Percentiles rank a stretch among this genome's conserved stretches.
Evolutionary conservation across 345 rosid genomes (phyloP).

Genomic region (Aurinia saxatilis): DNA sequence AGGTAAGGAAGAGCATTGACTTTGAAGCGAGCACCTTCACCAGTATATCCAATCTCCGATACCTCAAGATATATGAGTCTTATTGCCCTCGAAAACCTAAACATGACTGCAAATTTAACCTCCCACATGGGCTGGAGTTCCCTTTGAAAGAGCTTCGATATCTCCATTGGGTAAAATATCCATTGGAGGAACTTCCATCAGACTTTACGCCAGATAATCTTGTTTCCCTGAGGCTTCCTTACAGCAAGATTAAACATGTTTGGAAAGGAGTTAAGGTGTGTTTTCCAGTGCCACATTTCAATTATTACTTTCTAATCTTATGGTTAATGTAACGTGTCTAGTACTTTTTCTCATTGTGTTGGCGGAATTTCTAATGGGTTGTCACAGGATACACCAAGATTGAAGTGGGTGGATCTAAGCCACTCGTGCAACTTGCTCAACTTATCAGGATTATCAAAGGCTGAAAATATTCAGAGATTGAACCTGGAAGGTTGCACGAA

Average conservation of each 20-base stretch:
- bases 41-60: constrained; percentile 23
- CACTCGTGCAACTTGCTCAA: constrained; percentile 1
- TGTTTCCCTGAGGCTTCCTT: constrained; percentile 2
- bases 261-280: constrained; percentile 17
- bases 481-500: constrained; percentile 18
- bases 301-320: no score
- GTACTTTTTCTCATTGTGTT: no score
- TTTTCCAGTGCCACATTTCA: no score
- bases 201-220: background rate
- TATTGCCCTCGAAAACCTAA: constrained; percentile 1
- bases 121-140: background rate
- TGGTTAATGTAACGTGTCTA: no score
- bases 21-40: background rate
- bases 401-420: constrained; percentile 19
- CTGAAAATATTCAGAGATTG: constrained; percentile 14
- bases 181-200: constrained; percentile 14
- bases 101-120: background rate
- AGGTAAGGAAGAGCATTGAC: no score
- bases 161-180: constrained; percentile 16
- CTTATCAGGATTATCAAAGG: constrained; percentile 20
- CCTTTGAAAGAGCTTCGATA: constrained; percentile 7
- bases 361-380: no score
- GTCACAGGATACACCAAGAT: constrained; percentile 17
- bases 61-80: constrained; percentile 13
- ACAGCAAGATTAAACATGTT: constrained; percentile 13